A percentile compares a stretch with the other conserved stretches of the same genome.
phyloP scores from a whole-genome alignment of 306 rosid genomes.

The Castanea crenata region DNA sequence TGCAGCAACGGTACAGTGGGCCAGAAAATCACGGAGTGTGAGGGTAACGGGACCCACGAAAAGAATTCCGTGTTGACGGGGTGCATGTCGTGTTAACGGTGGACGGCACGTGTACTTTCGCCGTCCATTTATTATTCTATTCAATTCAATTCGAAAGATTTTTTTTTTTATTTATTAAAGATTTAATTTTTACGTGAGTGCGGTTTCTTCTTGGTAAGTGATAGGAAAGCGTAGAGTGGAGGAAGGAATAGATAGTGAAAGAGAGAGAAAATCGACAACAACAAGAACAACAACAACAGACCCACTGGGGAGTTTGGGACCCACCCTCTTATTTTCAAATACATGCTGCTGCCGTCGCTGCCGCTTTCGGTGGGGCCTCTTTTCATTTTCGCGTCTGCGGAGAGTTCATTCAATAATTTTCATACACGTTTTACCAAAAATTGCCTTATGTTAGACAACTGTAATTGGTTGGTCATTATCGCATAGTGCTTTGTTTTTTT shows the following conservation, averaged over 20 bases:
- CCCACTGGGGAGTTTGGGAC: no score
- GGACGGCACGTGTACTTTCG: constrained; percentile 33
- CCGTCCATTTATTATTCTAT: constrained; percentile 29
- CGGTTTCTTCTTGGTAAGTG: no score
- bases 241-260: background rate
- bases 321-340: background rate
- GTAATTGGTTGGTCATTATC: no score
- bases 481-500: no score
- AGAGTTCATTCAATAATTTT: background rate
- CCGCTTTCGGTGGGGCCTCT: constrained; percentile 36
- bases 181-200: no score
- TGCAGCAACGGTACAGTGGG: constrained; percentile 15
- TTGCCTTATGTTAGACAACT: no score
- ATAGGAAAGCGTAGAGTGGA: no score
- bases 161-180: no score
- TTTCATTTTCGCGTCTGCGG: constrained; percentile 25
- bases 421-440: no score
- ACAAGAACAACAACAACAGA: no score
- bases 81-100: constrained; percentile 2
- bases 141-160: no score
- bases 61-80: constrained; percentile 36
- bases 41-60: constrained; percentile 22
- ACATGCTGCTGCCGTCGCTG: constrained; percentile 23
- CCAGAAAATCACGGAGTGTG: background rate
- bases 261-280: background rate